Conservation (phyloP, 2,329 filamentous ascomycete genomes). For the Diaporthe sp. region DNA sequence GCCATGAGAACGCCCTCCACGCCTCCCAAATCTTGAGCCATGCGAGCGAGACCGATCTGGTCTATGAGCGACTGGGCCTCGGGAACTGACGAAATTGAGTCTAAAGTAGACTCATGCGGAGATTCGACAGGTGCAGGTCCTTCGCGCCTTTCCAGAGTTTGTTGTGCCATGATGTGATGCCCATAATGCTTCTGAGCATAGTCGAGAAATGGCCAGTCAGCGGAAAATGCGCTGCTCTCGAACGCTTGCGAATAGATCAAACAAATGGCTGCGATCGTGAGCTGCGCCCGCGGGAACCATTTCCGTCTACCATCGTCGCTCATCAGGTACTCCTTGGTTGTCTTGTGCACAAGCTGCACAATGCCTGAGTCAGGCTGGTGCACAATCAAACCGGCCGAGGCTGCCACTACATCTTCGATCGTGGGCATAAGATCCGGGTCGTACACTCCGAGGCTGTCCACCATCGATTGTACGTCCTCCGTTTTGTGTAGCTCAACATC, state of each 20-base stretch:
- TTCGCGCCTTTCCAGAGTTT: not conserved
- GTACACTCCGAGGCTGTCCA: not conserved
- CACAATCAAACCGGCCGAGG: not conserved
- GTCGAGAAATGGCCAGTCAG: not conserved
- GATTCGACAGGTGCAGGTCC: rapidly evolving
- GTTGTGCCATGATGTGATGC: not conserved
- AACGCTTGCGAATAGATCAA: not conserved
- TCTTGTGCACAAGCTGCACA: not conserved
- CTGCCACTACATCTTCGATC: not conserved
- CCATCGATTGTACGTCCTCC: not conserved
- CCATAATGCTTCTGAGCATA: not conserved
- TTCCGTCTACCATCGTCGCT: not conserved
- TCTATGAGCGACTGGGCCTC: not conserved
- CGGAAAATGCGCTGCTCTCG: not conserved
- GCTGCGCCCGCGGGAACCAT: not conserved
- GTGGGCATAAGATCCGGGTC: not conserved
- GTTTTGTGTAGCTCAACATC: not conserved
- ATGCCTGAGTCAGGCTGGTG: not conserved
- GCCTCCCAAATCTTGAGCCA: not conserved
- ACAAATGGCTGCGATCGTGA: not conserved
- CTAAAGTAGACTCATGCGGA: not conserved
- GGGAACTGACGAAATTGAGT: not conserved
- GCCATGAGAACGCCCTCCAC: not conserved
- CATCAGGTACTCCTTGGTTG: not conserved
- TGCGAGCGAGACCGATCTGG: not conserved